Conservation (phyloP, 2,329 filamentous ascomycete genomes). For the Calonectria fujianensis region DNA sequence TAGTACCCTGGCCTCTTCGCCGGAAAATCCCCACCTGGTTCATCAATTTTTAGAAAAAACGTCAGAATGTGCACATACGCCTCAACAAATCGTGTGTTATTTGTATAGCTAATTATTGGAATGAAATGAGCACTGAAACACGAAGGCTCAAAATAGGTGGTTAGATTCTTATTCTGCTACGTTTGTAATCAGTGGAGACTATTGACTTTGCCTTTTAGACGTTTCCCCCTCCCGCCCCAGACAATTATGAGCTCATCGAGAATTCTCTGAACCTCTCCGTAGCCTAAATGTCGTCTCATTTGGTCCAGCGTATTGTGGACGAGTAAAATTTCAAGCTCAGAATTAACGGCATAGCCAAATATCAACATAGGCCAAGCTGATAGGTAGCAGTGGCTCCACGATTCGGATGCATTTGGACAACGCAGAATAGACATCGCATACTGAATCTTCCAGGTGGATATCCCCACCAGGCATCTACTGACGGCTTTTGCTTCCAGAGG, state of each 20-base stretch:
- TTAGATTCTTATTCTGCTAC: not conserved
- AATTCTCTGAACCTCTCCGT: constrained; percentile 12
- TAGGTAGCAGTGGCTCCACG: constrained; percentile 28
- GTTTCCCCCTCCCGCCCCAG: not conserved
- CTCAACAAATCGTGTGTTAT: no score
- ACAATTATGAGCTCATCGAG: not conserved
- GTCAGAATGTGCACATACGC: not conserved
- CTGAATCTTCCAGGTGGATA: constrained; percentile 3
- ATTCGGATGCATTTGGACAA: constrained; percentile 26
- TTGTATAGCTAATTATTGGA: no score
- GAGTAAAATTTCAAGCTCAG: constrained; percentile 30
- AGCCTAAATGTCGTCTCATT: not conserved
- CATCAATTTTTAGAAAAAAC: not conserved
- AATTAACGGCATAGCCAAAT: constrained; percentile 31
- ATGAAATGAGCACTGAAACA: no score
- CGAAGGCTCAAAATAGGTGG: not conserved
- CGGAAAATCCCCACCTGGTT: no score
- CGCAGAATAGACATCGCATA: constrained; percentile 18
- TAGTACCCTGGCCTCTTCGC: not conserved
- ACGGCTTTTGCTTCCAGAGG: not conserved
- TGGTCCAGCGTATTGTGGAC: not conserved
- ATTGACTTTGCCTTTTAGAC: not conserved
- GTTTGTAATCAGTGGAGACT: not conserved
- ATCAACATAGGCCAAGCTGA: constrained; percentile 40
- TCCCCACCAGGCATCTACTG: not conserved